These are phyloP conservation scores for Mucor irregularis DNA, from an alignment of 371 early-diverging fungal species.

Conservation along the genomic window DNA sequence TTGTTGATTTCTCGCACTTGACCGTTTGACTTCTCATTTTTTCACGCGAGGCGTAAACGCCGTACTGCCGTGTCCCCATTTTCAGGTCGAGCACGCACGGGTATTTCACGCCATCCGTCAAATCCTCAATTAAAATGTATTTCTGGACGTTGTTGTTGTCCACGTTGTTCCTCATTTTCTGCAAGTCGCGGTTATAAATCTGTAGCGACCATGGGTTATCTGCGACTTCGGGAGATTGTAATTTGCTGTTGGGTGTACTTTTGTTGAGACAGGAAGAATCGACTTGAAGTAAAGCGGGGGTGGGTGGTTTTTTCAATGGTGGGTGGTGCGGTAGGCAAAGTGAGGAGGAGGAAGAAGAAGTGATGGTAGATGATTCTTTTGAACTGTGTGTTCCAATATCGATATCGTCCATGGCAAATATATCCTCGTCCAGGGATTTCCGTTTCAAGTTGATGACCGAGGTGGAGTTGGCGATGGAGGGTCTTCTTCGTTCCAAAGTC, in stretches of 20 bases:
- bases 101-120: conserved; percentile 82
- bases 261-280: conserved; percentile 24
- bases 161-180: conserved; percentile 21
- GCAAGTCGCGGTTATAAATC: conserved; percentile 38
- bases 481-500: conserved; percentile 13
- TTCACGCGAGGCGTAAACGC: conserved; percentile 79
- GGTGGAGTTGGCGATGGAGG: conserved; percentile 1
- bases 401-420: conserved; percentile 30
- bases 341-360: too few relatives aligned
- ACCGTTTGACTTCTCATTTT: conserved; percentile 85
- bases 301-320: background rate
- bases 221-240: conserved; percentile 3
- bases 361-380: too few relatives aligned
- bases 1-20: conserved; percentile 91
- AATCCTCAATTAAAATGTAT: conserved; percentile 74
- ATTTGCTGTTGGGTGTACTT: conserved; percentile 6
- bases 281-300: conserved; percentile 5
- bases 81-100: conserved; percentile 97
- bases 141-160: conserved; percentile 66
- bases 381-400: conserved; percentile 6
- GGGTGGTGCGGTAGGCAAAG: background rate
- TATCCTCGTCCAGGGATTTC: conserved; percentile 13
- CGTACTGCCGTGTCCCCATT: conserved; percentile 97
- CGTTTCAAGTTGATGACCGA: too few relatives aligned
- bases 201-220: conserved; percentile 45